Conservation (phyloP, 352 stramenopile genomes). For the Globisporangium rhizosaccharum region DNA sequence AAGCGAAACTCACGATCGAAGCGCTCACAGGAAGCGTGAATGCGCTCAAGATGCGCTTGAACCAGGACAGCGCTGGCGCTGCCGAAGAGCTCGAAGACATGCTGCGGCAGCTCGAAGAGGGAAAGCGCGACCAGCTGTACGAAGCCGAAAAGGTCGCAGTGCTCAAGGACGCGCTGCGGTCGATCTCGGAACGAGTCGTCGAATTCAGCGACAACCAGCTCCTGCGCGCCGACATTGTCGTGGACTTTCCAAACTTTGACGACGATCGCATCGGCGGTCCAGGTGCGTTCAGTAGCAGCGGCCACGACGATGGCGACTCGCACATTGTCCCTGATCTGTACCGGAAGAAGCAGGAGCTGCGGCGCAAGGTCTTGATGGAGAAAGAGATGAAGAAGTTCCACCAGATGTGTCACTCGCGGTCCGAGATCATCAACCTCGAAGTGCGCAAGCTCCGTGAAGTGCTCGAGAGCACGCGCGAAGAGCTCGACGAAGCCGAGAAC, state of each 20-base stretch:
- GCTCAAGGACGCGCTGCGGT: conserved; percentile 47
- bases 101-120: conserved; percentile 60
- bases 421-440: conserved; percentile 53
- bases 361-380: conserved; percentile 64
- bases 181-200: conserved; percentile 49
- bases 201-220: conserved; percentile 43
- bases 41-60: conserved; percentile 61
- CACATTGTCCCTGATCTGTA: conserved; percentile 50
- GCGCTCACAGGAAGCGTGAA: conserved; percentile 60
- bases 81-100: conserved; percentile 62
- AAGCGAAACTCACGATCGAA: conserved; percentile 65
- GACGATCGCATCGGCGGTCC: conserved; percentile 11
- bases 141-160: conserved; percentile 46
- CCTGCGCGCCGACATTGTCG: conserved; percentile 43
- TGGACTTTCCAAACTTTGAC: conserved; percentile 28
- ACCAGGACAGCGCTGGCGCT: conserved; percentile 62
- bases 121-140: conserved; percentile 56
- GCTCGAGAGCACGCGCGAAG: conserved; percentile 35
- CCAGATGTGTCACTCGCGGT: conserved; percentile 52
- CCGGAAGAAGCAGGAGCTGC: conserved; percentile 67
- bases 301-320: conserved; percentile 16
- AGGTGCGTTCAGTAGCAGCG: conserved; percentile 2
- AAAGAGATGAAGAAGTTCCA: conserved; percentile 68
- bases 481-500: conserved; percentile 62
- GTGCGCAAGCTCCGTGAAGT: conserved; percentile 44